Evolutionary conservation across 441 rosid species (phyloP).

Genomic region (Pelargonium cotyledonis): DNA sequence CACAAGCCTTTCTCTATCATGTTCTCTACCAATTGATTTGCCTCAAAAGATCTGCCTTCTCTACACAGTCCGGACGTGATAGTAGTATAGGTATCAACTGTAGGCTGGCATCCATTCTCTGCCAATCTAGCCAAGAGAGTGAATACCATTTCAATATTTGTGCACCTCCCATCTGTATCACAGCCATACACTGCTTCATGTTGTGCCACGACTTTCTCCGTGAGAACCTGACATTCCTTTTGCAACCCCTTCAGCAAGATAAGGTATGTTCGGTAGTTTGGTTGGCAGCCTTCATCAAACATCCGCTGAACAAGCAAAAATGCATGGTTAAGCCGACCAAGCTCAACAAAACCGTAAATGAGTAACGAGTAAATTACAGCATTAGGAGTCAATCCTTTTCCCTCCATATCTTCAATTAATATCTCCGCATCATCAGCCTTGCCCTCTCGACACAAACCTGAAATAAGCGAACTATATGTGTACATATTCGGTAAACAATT

Average conservation of each 20-base stretch:
- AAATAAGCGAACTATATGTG: slow-evolving; percentile 53
- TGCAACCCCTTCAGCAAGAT: slow-evolving; percentile 52
- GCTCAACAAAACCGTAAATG: slow-evolving; percentile 48
- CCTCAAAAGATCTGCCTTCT: slow-evolving; percentile 42
- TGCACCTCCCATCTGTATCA: slow-evolving; percentile 24
- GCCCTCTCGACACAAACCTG: slow-evolving; percentile 52
- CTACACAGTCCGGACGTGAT: slow-evolving; percentile 45
- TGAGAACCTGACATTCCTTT: slow-evolving; percentile 32
- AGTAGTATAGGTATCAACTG: slow-evolving; percentile 30
- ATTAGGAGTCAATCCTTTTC: slow-evolving; percentile 41
- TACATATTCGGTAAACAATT: slow-evolving; percentile 41
- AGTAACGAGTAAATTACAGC: slow-evolving; percentile 41
- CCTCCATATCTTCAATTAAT: slow-evolving; percentile 44
- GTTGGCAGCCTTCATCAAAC: slow-evolving; percentile 43
- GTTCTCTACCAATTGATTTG: slow-evolving; percentile 36
- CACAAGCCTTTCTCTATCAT: slow-evolving; percentile 45
- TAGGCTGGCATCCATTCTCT: slow-evolving; percentile 40
- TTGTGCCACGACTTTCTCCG: slow-evolving; percentile 36
- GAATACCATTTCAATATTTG: slow-evolving; percentile 25
- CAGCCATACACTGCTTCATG: slow-evolving; percentile 29
- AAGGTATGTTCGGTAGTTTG: slow-evolving; percentile 46
- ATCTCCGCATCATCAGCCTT: slow-evolving; percentile 45
- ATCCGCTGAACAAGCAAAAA: slow-evolving; percentile 36
- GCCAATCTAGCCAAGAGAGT: slow-evolving; percentile 40
- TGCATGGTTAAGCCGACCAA: slow-evolving; percentile 50